Base-by-base conservation (phyloP, 2,329 filamentous ascomycete species). In the Arachnomyces sp. region DNA sequence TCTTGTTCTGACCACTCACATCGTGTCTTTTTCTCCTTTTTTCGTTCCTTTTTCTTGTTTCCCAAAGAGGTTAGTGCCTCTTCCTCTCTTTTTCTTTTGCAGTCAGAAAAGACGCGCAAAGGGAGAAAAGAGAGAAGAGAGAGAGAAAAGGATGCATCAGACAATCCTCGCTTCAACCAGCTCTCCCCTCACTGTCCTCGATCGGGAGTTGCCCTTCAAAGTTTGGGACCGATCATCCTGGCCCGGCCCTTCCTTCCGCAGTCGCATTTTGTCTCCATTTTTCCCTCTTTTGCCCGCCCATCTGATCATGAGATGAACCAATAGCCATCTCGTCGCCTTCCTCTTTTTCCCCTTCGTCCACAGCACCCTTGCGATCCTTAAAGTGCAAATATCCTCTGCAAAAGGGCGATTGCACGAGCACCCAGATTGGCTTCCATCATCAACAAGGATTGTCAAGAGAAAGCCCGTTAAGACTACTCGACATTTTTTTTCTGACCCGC, bases 191-290 rank as follows among this genome's bases (percentile, higher is more conserved):
- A 11, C 34, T 13, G 15, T 34, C 14, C 8, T 34, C 6, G 28
- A 18, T 28, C 17, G 13, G 20, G 34, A 20, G 15, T 18, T 36
- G 28, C 28, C 20, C 20, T 25, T 25, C 20, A 25, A 25, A 25
- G 5, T 25, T 25, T 25, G 20, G 20, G 9, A 25, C 20, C 20
- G 20, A 25, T 25, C 20, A 31, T 28, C 43, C 48, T 52, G 45
- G 45, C 42, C 45, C 50, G 47, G 47, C 47, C 47, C 51, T 51
- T 46, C 49, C 50, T 50, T 33, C 44, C 49, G 47, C 44, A 32
- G 28, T 25, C 36, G 20, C 20, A 25, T 25, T 25, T 25, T 25
- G 20, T 5, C 20, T 25, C 20, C 20, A 25, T 25, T 25, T 25
- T 25, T 25, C 31, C 32, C 40, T 45, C 31, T 43, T 37, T 45